Conservation (phyloP, 2,329 filamentous ascomycete genomes). For the Penicillium nordicum region DNA sequence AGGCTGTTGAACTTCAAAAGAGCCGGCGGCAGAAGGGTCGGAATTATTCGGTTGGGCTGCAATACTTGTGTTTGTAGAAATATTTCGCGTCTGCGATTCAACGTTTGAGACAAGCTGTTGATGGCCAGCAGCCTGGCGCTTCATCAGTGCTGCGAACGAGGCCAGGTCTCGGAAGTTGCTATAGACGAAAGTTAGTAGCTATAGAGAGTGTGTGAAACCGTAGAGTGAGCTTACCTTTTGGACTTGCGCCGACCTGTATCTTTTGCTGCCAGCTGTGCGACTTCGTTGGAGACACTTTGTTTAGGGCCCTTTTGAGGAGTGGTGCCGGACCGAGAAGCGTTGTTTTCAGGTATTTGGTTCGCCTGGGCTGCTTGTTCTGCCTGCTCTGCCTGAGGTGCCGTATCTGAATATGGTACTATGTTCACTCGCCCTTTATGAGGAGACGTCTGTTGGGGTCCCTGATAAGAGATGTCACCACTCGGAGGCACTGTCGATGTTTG, state of each 20-base stretch:
- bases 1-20: slow-evolving; percentile 3
- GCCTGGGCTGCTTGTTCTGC: neutral
- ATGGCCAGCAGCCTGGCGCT: neutral
- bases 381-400: neutral
- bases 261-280: neutral
- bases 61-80: neutral
- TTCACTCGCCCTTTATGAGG: neutral
- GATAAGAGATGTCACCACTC: neutral
- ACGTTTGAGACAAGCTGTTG: neutral
- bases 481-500: neutral
- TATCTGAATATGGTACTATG: neutral
- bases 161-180: slow-evolving; percentile 1
- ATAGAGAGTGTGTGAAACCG: neutral
- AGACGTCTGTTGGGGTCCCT: neutral
- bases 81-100: neutral
- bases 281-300: neutral
- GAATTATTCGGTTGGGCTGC: neutral
- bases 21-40: neutral
- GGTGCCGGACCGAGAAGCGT: neutral
- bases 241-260: neutral
- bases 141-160: slow-evolving; percentile 4
- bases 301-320: neutral
- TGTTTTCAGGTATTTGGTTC: neutral
- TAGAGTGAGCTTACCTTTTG: neutral
- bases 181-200: neutral